phyloP scores from a whole-genome alignment of 202 grass and related monocot species.

The Bolboschoenoplectus hybrid region DNA sequence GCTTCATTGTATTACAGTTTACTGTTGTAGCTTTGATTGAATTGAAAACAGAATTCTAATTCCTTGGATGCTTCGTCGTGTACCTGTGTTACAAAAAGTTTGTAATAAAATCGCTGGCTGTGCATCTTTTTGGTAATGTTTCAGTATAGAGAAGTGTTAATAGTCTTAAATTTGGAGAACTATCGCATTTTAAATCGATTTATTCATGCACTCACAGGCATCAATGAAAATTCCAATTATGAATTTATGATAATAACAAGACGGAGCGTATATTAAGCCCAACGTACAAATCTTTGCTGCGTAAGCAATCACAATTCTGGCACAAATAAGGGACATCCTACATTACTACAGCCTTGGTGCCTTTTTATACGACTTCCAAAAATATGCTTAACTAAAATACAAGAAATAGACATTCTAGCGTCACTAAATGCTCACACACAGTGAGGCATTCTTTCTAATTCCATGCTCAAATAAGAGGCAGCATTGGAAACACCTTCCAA shows the following conservation, averaged over 20 bases:
- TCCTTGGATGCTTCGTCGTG: too few species aligned
- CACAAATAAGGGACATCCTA: neutral
- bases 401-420: slow-evolving; percentile 25
- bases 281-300: neutral
- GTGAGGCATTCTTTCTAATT: slow-evolving; percentile 83
- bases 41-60: neutral
- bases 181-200: neutral
- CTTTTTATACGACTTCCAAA: slow-evolving; percentile 2
- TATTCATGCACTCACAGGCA: neutral
- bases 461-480: slow-evolving; percentile 52
- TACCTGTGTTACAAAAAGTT: too few species aligned
- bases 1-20: neutral
- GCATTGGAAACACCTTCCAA: slow-evolving; percentile 59
- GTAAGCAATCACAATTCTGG: slow-evolving; percentile 3
- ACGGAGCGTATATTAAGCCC: slow-evolving; percentile 1
- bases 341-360: neutral
- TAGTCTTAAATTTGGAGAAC: neutral
- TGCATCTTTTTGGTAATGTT: neutral
- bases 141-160: neutral
- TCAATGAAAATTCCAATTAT: neutral
- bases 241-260: neutral
- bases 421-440: slow-evolving; percentile 57
- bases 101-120: too few species aligned
- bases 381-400: neutral
- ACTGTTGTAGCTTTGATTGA: neutral